Conservation (phyloP, 1,284 basidiomycete species). For the Trametes sp. region DNA sequence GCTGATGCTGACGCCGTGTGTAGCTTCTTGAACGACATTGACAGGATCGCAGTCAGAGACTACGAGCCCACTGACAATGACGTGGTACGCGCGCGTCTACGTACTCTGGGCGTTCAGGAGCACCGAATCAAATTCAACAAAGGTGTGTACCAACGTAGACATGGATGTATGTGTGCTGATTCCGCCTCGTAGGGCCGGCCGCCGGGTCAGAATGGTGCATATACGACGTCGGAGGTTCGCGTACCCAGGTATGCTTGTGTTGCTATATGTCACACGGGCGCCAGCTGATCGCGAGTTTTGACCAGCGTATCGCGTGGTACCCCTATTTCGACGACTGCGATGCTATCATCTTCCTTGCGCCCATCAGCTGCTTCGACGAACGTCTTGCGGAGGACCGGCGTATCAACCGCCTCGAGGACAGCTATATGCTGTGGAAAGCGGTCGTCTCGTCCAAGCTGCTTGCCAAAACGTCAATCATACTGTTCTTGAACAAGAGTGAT, state of each 20-base stretch:
- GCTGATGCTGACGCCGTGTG: not conserved
- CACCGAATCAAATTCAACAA: conserved; percentile 72
- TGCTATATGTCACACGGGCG: not conserved
- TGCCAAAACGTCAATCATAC: conserved; percentile 46
- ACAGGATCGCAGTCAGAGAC: conserved; percentile 58
- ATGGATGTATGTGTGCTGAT: not conserved
- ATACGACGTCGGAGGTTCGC: conserved; percentile 78
- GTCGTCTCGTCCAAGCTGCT: conserved; percentile 50
- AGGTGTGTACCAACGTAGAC: conserved; percentile 49
- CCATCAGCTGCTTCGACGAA: conserved; percentile 52
- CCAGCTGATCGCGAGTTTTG: not conserved
- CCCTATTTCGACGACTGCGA: conserved; percentile 52
- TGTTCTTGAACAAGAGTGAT: conserved; percentile 55
- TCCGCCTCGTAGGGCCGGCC: conserved; percentile 33
- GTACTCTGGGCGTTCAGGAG: conserved; percentile 78
- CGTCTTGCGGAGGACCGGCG: conserved; percentile 51
- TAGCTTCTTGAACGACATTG: conserved; percentile 72
- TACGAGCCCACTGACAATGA: conserved; percentile 73
- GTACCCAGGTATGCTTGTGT: conserved; percentile 60
- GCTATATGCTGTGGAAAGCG: conserved; percentile 49
- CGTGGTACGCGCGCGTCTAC: conserved; percentile 69
- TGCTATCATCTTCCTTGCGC: conserved; percentile 52
- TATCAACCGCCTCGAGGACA: conserved; percentile 54
- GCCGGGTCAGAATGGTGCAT: conserved; percentile 53
- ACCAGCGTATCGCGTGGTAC: conserved; percentile 47